Base-by-base conservation (phyloP, 768 basidiomycete genomes). In the Lentinus brumalis region DNA sequence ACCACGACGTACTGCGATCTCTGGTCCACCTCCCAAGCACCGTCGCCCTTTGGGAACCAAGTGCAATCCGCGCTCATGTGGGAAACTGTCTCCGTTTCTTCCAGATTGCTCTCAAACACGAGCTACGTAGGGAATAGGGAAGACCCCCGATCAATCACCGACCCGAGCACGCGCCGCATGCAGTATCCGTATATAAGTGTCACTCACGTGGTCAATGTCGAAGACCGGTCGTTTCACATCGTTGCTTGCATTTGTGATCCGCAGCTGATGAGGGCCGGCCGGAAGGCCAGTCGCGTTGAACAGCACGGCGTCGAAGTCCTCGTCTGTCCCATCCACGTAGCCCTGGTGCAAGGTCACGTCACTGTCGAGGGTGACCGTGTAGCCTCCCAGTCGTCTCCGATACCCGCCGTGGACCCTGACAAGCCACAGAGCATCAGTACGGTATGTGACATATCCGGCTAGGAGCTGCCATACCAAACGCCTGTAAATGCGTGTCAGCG, bases 321-420 rank as follows among this genome's bases (percentile, higher is more conserved):
- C 60, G 4, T 38, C 9, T 12, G 21, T 7, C 46, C 46, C 46
- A 15, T 18, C n/a, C n/a, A 49, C 21, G 26, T 49, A 49, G 18
- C 46, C 46, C 14, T 39, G 15, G 30, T 47, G 38, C 0, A 31
- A n/a, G 8, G 32, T 51, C 3, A 39, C 16, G 9, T 30, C 6
- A 12, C 58, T 56, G 35, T 68, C 67, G n/a, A 68, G 45, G 10
- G 39, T 50, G 5, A 68, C 64, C 15, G 47, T 12, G 51, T 64
- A 68, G 18, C 50, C 46, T 12, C 67, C 65, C 18, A 60, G 49
- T 26, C 53, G 41, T 31, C 26, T 4, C n/a, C 56, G 39, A 26
- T 66, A 64, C 4, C 52, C 57, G 39, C 65, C 67, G 32, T 56
- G 63, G 0, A 66, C 31, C 67, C 67, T 68, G 31, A 9, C 21